A percentile compares a stretch with the other conserved stretches of the same genome.
Conservation (phyloP, 495 filamentous ascomycete species). For the Podospora didyma region DNA sequence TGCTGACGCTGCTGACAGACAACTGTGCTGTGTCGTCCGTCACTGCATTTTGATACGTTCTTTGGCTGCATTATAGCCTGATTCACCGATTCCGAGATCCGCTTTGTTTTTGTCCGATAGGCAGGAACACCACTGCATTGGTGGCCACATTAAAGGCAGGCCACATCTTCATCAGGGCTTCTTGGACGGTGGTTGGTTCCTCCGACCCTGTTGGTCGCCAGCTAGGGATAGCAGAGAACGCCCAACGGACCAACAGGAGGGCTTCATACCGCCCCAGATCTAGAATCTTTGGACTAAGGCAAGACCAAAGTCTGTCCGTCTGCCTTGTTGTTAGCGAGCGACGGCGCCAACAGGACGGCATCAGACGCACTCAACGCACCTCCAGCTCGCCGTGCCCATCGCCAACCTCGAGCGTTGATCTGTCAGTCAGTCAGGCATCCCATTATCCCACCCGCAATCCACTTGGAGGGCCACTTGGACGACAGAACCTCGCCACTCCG, state of each 20-base stretch:
- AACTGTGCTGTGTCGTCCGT: neutral
- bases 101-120: constrained; percentile 16
- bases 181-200: constrained; percentile 22
- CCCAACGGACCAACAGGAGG: constrained; percentile 20
- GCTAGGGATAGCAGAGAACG: constrained; percentile 19
- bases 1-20: constrained; percentile 4
- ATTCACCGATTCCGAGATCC: constrained; percentile 20
- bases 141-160: constrained; percentile 14
- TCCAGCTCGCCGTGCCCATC: neutral
- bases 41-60: neutral
- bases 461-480: constrained; percentile 11
- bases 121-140: constrained; percentile 20
- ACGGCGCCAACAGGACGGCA: constrained; percentile 10
- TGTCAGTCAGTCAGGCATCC: constrained; percentile 7
- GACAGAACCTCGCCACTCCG: constrained; percentile 20
- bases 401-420: constrained; percentile 2
- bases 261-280: constrained; percentile 18
- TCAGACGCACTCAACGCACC: constrained; percentile 4
- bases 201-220: constrained; percentile 19
- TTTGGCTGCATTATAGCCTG: constrained; percentile 12
- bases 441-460: constrained; percentile 7
- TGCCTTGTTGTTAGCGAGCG: constrained; percentile 9
- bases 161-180: constrained; percentile 7
- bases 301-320: constrained; percentile 8
- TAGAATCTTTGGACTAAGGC: constrained; percentile 18